phyloP scores from a whole-genome alignment of 2,329 filamentous ascomycete genomes.

The Pestalotiopsis sp. region DNA sequence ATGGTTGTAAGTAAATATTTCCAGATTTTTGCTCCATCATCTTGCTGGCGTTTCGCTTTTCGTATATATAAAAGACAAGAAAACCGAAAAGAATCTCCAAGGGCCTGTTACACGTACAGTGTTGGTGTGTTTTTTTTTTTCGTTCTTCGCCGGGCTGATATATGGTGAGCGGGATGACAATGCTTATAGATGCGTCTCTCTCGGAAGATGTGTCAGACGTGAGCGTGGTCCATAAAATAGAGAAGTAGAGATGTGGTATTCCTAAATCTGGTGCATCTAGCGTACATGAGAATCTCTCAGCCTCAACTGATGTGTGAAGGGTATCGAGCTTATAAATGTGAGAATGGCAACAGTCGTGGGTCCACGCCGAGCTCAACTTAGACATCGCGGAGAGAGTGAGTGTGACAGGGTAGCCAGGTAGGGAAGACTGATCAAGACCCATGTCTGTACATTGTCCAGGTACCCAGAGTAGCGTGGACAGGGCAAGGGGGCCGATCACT shows the following conservation, averaged over 20 bases:
- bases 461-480: not conserved
- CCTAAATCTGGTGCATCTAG: slow-evolving; percentile 13
- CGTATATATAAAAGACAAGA: slow-evolving; percentile 13
- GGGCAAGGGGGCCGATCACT: not conserved
- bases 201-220: not conserved
- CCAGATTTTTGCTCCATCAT: slow-evolving; percentile 19
- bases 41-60: slow-evolving; percentile 21
- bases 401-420: slow-evolving; percentile 7
- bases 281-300: slow-evolving; percentile 11
- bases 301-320: slow-evolving; percentile 11
- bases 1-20: slow-evolving; percentile 27
- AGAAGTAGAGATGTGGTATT: slow-evolving; percentile 10
- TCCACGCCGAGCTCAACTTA: slow-evolving; percentile 8
- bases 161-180: not conserved
- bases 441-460: not conserved
- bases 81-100: slow-evolving; percentile 9
- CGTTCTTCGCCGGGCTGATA: not conserved
- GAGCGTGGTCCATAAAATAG: slow-evolving; percentile 1
- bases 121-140: slow-evolving; percentile 3
- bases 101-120: slow-evolving; percentile 21
- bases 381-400: slow-evolving; percentile 6
- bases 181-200: slow-evolving; percentile 3
- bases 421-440: not conserved
- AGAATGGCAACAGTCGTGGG: slow-evolving; percentile 13
- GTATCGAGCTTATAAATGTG: slow-evolving; percentile 14